phyloP scores from a whole-genome alignment of 2,329 filamentous ascomycete genomes.

The Penicillium sp. region DNA sequence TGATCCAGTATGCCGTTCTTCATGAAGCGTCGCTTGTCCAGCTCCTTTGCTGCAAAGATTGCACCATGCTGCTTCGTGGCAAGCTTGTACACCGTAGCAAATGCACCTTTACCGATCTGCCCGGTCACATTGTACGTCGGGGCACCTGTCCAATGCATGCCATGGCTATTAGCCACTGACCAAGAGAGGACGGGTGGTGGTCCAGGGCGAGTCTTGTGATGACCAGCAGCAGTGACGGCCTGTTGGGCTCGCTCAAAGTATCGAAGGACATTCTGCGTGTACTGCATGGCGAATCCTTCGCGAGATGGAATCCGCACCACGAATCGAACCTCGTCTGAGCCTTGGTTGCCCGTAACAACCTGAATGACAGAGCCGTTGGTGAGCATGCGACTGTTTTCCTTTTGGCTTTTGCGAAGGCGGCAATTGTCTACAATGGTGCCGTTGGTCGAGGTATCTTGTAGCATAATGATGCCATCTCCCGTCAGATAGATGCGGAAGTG shows the following conservation, averaged over 20 bases:
- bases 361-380: conserved; percentile 70
- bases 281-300: conserved; percentile 66
- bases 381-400: conserved; percentile 61
- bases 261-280: conserved; percentile 64
- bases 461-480: conserved; percentile 79
- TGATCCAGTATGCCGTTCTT: conserved; percentile 87
- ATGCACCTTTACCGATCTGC: conserved; percentile 86
- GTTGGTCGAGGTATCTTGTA: conserved; percentile 94
- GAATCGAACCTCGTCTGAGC: conserved; percentile 68
- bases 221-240: conserved; percentile 20
- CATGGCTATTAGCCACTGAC: conserved; percentile 46
- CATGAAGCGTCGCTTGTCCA: conserved; percentile 89
- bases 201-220: conserved; percentile 23
- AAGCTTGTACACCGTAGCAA: conserved; percentile 88
- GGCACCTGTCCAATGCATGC: conserved; percentile 80
- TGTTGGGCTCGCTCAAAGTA: conserved; percentile 56
- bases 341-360: conserved; percentile 55
- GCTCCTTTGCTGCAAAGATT: conserved; percentile 87
- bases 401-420: conserved; percentile 58
- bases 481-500: conserved; percentile 95
- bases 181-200: conserved; percentile 32
- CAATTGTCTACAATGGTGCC: conserved; percentile 81
- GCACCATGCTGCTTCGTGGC: conserved; percentile 80
- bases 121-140: conserved; percentile 78
- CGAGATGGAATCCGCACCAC: conserved; percentile 79